These are phyloP conservation scores for Phytophthora meadii DNA, from an alignment of 352 stramenopile genomes.

Conservation along the genomic window DNA sequence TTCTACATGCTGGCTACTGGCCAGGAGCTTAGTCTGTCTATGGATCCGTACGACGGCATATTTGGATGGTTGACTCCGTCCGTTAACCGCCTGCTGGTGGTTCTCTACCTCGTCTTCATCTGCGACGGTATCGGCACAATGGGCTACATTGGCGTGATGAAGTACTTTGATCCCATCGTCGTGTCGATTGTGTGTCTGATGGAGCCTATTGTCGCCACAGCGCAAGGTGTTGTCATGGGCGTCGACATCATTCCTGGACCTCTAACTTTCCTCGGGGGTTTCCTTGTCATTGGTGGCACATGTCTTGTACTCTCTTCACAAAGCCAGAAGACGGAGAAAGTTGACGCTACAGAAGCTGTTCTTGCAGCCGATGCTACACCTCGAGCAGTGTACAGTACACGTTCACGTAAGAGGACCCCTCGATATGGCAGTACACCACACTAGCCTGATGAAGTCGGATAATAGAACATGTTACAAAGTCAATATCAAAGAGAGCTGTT, in stretches of 20 bases:
- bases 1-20: conserved; percentile 67
- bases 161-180: conserved; percentile 94
- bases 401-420: conserved; percentile 53
- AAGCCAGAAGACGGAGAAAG: conserved; percentile 78
- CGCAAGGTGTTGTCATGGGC: conserved; percentile 75
- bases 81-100: conserved; percentile 65
- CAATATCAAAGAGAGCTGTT: not conserved
- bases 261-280: conserved; percentile 74
- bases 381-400: conserved; percentile 66
- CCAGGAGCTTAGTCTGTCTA: conserved; percentile 66
- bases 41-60: conserved; percentile 67
- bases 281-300: conserved; percentile 83
- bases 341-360: conserved; percentile 83
- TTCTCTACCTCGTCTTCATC: conserved; percentile 86
- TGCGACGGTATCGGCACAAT: conserved; percentile 90
- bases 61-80: conserved; percentile 85
- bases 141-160: conserved; percentile 92
- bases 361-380: conserved; percentile 63
- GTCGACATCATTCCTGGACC: conserved; percentile 77
- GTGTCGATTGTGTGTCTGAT: conserved; percentile 88
- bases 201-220: conserved; percentile 86
- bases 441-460: conserved; percentile 12
- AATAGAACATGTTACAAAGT: conserved; percentile 23
- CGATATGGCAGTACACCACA: conserved; percentile 56
- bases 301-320: conserved; percentile 80